phyloP scores from a whole-genome alignment of 2,329 filamentous ascomycete genomes.

The Beauveria brongniartii region DNA sequence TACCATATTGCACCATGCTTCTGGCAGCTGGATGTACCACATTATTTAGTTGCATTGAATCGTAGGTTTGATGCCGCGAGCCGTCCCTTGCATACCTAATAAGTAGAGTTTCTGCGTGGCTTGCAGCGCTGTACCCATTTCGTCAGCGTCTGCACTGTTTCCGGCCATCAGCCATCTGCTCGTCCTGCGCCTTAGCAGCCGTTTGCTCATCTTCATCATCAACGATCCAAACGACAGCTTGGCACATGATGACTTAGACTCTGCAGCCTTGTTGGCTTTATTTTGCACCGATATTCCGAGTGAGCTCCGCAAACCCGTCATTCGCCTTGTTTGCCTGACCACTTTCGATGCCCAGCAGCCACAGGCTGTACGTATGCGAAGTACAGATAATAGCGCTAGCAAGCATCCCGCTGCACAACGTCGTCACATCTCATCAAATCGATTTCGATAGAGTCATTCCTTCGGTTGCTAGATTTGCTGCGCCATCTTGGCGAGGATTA shows the following conservation, averaged over 20 bases:
- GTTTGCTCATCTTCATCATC: conserved; percentile 2
- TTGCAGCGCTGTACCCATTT: background rate
- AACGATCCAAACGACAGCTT: background rate
- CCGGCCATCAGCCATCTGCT: background rate
- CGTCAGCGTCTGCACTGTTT: background rate
- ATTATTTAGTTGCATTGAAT: background rate
- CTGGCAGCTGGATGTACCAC: background rate
- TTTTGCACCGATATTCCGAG: conserved; percentile 4
- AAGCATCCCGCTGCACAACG: conserved; percentile 1
- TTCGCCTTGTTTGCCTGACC: background rate
- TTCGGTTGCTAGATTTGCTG: background rate
- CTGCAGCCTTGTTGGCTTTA: background rate
- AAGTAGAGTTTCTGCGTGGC: background rate
- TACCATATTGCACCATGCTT: background rate
- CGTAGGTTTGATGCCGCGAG: background rate
- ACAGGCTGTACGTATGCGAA: background rate
- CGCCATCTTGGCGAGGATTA: background rate
- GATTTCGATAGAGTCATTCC: background rate
- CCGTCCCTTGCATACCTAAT: background rate
- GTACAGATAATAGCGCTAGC: background rate
- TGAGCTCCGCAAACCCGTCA: background rate
- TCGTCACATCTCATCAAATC: background rate
- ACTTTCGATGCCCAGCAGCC: background rate
- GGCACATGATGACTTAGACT: background rate
- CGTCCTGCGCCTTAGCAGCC: background rate